These are phyloP conservation scores for Saccharomyces pastorianus DNA, from an alignment of 1,139 yeast genomes.

Conservation along the genomic window DNA sequence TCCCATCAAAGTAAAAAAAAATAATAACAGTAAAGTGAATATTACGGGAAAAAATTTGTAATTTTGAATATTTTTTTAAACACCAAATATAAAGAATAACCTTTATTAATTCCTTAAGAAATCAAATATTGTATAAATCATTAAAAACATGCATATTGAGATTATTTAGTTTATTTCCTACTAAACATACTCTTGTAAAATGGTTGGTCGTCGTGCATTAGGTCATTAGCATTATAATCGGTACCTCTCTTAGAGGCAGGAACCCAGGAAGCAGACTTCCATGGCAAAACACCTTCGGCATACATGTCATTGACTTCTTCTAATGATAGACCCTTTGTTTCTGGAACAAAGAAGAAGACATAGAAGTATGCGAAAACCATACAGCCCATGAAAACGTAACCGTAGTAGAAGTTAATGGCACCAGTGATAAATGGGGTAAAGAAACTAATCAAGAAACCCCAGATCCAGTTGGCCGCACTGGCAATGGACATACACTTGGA, in stretches of 20 bases:
- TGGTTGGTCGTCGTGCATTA: slow-evolving; percentile 15
- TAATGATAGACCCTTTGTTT: slow-evolving; percentile 60
- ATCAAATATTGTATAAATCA: neutral
- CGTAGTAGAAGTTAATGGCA: slow-evolving; percentile 40
- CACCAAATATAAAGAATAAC: neutral
- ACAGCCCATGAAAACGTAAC: slow-evolving; percentile 70
- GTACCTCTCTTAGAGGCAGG: slow-evolving; percentile 30
- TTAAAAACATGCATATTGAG: neutral
- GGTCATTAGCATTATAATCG: slow-evolving; percentile 16
- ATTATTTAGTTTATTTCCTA: slow-evolving; percentile 1
- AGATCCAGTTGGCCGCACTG: slow-evolving; percentile 63
- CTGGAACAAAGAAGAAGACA: slow-evolving; percentile 58
- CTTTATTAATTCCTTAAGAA: neutral
- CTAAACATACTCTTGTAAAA: slow-evolving; percentile 22
- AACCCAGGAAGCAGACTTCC: slow-evolving; percentile 36
- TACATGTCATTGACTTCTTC: slow-evolving; percentile 65
- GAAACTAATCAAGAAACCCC: slow-evolving; percentile 69
- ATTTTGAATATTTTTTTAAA: neutral
- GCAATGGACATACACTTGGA: slow-evolving; percentile 72
- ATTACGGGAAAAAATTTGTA: neutral
- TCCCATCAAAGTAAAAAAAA: too few species aligned
- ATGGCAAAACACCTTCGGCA: slow-evolving; percentile 36
- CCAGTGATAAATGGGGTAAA: slow-evolving; percentile 62
- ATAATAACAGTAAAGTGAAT: too few species aligned
- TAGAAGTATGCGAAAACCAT: slow-evolving; percentile 51